Evolutionary conservation across 176 grass and related monocot genomes (phyloP).

Genomic region (Microstegium vimineum): DNA sequence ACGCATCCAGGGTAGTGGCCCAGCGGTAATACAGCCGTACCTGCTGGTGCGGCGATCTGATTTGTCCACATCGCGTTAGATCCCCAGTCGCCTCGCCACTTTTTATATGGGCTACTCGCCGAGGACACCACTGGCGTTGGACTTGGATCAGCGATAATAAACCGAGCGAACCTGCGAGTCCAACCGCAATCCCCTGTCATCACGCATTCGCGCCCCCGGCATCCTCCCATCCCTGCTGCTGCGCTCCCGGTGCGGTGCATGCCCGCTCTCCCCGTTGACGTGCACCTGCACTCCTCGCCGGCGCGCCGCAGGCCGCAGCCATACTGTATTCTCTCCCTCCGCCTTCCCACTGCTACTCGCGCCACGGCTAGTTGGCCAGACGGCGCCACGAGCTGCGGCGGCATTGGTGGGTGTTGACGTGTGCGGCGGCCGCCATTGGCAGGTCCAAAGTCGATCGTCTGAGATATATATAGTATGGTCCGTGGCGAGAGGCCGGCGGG

Average conservation of each 20-base stretch:
- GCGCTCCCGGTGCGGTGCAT: background rate
- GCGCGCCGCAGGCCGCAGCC: background rate
- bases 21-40: background rate
- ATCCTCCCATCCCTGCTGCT: no score
- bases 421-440: background rate
- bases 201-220: background rate
- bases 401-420: background rate
- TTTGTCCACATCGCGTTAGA: constrained; percentile 24
- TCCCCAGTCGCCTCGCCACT: background rate
- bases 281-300: background rate
- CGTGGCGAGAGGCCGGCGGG: background rate
- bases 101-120: constrained; percentile 30
- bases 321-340: background rate
- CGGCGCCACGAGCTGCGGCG: background rate
- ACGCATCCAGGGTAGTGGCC: background rate
- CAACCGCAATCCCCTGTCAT: background rate
- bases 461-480: constrained; percentile 17
- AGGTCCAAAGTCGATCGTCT: background rate
- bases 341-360: background rate
- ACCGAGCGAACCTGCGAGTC: background rate
- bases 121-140: background rate
- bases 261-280: background rate
- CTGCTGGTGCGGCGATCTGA: background rate
- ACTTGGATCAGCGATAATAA: background rate
- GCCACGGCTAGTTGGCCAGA: background rate